Evolutionary conservation across 2,329 filamentous ascomycete genomes (phyloP), one percentile per base, ranked within the genome.

Genomic region (Saccharata proteae): DNA sequence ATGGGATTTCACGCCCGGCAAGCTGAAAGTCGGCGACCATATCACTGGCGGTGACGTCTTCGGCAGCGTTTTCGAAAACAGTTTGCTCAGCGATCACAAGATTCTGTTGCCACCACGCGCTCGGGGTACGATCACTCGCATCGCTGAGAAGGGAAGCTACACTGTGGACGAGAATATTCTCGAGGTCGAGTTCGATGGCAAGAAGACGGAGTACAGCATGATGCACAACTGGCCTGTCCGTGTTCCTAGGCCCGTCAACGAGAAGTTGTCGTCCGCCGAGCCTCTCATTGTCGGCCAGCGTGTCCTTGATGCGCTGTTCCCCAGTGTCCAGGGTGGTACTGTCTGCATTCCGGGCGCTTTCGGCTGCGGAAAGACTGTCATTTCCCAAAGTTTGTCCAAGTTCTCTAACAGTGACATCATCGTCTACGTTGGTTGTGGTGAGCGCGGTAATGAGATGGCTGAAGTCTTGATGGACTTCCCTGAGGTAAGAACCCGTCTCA

Each of bases 381-480:
- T 98, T 62, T 86, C 79, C 51, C 90, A 98, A 65, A 93, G 84
- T 38, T 80, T 98, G 41, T 98, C 90, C 60, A 98, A 98, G 65
- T 98, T 98, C 69, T 98, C 90, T 53, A 98, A 98, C 76, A 90
- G 81, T 58, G 90, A 98, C 57, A 83, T 96, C 51, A 98, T 98
- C 46, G 82, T 98, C 47, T 98, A 98, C 56, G 90, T 98, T 38
- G 90, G 90, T 38, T 65, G 64, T 44, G 83, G 86, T 47, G 90
- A 98, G 64, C 81, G 90, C 48, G 90, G 90, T 45, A 98, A 98
- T 55, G 90, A 98, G 64, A 98, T 98, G 90, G 90, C 90, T 42
- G 90, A 98, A 71, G 90, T 98, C 46, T 71, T 98, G 71, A 96
- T 94, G 81, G 90, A 98, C 62, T 98, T 98, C 70, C 90, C 90